phyloP scores from a whole-genome alignment of 1,139 yeast species.

The Geotrichum phurueaensis region DNA sequence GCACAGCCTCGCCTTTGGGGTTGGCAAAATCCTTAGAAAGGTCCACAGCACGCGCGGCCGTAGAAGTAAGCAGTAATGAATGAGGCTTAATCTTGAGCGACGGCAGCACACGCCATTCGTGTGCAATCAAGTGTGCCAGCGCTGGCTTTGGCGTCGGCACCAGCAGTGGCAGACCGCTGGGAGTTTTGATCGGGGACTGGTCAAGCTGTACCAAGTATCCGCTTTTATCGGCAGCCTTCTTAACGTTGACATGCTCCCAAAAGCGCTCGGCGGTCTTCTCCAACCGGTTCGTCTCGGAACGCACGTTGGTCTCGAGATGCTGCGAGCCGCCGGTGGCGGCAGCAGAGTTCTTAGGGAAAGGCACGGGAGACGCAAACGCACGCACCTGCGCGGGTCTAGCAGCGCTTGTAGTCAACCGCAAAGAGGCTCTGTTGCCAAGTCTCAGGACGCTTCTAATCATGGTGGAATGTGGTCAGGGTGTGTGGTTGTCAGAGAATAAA shows the following conservation, averaged over 20 bases:
- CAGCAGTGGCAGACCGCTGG: constrained; percentile 64
- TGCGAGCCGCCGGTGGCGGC: constrained; percentile 5
- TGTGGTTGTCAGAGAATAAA: neutral
- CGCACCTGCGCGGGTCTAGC: neutral
- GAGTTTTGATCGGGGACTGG: constrained; percentile 73
- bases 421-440: neutral
- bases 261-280: constrained; percentile 68
- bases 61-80: constrained; percentile 77
- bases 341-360: neutral
- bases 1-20: constrained; percentile 15
- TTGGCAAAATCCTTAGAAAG: constrained; percentile 33
- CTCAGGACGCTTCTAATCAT: neutral
- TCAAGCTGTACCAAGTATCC: constrained; percentile 60
- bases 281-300: constrained; percentile 60
- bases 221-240: constrained; percentile 25
- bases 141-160: constrained; percentile 54
- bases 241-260: constrained; percentile 73
- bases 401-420: neutral
- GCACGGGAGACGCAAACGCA: constrained; percentile 1
- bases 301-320: constrained; percentile 24
- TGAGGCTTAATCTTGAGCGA: constrained; percentile 69
- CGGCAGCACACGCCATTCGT: constrained; percentile 83
- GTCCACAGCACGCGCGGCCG: constrained; percentile 83
- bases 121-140: constrained; percentile 69
- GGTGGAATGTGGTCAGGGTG: neutral